These are phyloP conservation scores for Teunomyces cretensis DNA, from an alignment of 805 yeast genomes.

Conservation along the genomic window DNA sequence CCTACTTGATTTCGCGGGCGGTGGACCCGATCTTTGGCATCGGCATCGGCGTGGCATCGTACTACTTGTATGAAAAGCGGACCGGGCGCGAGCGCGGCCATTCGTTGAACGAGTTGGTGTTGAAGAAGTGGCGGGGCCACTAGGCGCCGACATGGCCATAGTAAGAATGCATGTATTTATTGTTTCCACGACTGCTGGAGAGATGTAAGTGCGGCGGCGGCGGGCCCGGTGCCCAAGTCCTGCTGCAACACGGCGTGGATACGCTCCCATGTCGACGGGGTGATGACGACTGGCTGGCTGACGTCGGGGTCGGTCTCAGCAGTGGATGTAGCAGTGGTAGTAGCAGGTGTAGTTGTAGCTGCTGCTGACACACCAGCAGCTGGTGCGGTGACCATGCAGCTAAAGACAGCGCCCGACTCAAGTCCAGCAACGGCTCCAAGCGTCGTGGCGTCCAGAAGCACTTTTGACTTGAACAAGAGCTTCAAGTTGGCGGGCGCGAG, in stretches of 20 bases:
- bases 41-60: conserved; percentile 60
- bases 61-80: conserved; percentile 61
- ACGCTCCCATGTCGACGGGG: conserved; percentile 19
- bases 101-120: conserved; percentile 51
- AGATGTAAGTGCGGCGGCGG: conserved; percentile 14
- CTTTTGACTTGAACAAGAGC: conserved; percentile 61
- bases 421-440: conserved; percentile 17
- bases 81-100: conserved; percentile 61
- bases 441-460: conserved; percentile 50
- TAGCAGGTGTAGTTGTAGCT: background rate
- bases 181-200: conserved; percentile 8
- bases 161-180: conserved; percentile 3
- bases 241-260: conserved; percentile 16
- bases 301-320: conserved; percentile 10
- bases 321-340: background rate
- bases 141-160: background rate
- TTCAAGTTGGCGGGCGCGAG: conserved; percentile 44
- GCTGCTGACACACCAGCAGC: background rate
- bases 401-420: background rate
- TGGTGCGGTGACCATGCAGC: conserved; percentile 3
- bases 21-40: conserved; percentile 68
- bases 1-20: conserved; percentile 51
- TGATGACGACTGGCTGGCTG: conserved; percentile 5
- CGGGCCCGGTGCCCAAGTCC: conserved; percentile 22
- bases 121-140: conserved; percentile 20